Percentiles rank a stretch among this genome's conserved stretches.
These are phyloP conservation scores for Brachypodium distachyon DNA, from an alignment of 202 grass and related monocot species.

Conservation along the genomic window DNA sequence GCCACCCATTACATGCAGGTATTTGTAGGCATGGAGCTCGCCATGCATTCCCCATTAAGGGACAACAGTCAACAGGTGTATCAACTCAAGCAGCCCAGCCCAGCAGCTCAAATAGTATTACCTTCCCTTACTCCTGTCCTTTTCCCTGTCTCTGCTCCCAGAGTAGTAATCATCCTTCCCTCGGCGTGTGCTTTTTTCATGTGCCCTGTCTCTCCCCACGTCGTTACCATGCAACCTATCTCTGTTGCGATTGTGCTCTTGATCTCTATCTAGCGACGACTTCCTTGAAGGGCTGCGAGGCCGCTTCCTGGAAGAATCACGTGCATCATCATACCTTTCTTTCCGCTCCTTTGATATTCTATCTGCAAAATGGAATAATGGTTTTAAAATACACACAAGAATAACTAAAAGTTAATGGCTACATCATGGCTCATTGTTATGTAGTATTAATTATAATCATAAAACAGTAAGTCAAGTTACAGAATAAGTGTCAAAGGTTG, in stretches of 20 bases:
- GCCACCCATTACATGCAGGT: not conserved
- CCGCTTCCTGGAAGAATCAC: slow-evolving; percentile 58
- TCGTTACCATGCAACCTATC: slow-evolving; percentile 44
- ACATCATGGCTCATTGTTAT: slow-evolving; percentile 3
- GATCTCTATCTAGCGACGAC: slow-evolving; percentile 53
- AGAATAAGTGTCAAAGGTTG: not conserved
- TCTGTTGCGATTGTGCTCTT: slow-evolving; percentile 45
- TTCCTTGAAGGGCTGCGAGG: slow-evolving; percentile 54
- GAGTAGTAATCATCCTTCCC: slow-evolving; percentile 59
- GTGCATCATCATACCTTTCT: slow-evolving; percentile 50
- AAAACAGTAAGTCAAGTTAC: not conserved
- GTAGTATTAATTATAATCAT: not conserved
- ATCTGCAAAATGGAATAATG: slow-evolving; percentile 31
- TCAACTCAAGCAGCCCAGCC: not conserved
- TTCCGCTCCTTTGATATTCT: slow-evolving; percentile 49
- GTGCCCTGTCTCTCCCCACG: slow-evolving; percentile 26
- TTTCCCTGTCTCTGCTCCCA: slow-evolving; percentile 45
- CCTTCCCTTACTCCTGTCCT: slow-evolving; percentile 58
- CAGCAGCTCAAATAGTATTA: slow-evolving; percentile 12
- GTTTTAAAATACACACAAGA: not conserved
- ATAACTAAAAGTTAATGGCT: not conserved
- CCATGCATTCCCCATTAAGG: not conserved
- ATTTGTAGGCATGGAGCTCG: not conserved
- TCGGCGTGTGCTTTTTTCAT: slow-evolving; percentile 59
- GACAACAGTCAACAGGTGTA: not conserved